These are phyloP conservation scores for Dispira parvispora DNA, from an alignment of 192 early-diverging fungal species.

Conservation along the genomic window DNA sequence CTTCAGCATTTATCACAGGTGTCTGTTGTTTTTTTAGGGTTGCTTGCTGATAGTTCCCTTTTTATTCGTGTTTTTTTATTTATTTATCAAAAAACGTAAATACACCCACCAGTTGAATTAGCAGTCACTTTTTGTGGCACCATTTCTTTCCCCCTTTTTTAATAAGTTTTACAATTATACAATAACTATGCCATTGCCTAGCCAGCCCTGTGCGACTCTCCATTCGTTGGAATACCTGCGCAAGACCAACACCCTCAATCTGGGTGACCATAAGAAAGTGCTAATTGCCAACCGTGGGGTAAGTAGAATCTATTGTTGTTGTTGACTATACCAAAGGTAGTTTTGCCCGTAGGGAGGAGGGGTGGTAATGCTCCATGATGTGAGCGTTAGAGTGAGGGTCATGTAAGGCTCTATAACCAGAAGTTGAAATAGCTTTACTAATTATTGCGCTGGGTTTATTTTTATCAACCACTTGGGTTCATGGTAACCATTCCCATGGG, in stretches of 20 bases:
- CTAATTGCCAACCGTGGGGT: slow-evolving; percentile 34
- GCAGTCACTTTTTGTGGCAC: too few species aligned
- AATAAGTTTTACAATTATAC: too few species aligned
- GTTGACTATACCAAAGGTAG: not conserved
- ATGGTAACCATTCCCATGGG: not conserved
- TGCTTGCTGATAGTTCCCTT: too few species aligned
- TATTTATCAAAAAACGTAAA: too few species aligned
- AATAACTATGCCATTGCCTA: not conserved
- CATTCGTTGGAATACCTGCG: slow-evolving; percentile 9
- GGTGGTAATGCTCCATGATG: too few species aligned
- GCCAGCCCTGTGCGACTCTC: not conserved
- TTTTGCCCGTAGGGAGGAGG: not conserved
- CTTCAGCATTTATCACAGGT: too few species aligned
- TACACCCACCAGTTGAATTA: too few species aligned
- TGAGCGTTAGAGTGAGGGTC: not conserved
- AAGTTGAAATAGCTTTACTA: not conserved
- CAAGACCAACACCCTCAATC: slow-evolving; percentile 9
- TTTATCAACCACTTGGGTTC: not conserved
- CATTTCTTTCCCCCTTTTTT: too few species aligned
- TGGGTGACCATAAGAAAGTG: slow-evolving; percentile 25
- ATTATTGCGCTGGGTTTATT: not conserved
- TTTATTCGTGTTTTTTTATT: too few species aligned
- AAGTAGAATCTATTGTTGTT: not conserved
- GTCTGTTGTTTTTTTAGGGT: too few species aligned
- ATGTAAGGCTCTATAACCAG: not conserved